Conservation (phyloP, 2,329 filamentous ascomycete genomes). For the Ophiostoma sp. region DNA sequence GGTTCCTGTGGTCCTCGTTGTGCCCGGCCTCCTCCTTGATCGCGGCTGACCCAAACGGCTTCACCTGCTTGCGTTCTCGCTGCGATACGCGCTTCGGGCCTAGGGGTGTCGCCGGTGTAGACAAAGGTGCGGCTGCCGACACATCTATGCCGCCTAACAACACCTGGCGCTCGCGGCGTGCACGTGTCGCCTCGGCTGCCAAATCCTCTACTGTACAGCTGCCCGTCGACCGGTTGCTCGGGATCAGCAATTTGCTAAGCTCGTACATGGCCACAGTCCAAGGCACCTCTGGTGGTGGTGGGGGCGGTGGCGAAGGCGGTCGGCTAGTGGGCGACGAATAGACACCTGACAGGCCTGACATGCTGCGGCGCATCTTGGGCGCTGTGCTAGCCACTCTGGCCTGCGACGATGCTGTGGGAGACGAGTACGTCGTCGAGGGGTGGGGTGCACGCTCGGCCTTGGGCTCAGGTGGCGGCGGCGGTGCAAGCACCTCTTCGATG, state of each 20-base stretch:
- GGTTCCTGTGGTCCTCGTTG: slow-evolving; percentile 35
- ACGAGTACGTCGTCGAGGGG: slow-evolving; percentile 68
- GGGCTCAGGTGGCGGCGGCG: slow-evolving; percentile 37
- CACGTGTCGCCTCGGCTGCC: slow-evolving; percentile 59
- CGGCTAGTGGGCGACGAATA: slow-evolving; percentile 30
- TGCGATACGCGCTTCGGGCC: slow-evolving; percentile 63
- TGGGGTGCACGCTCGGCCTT: slow-evolving; percentile 51
- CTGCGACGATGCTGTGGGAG: slow-evolving; percentile 80
- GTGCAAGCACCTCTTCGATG: slow-evolving; percentile 57
- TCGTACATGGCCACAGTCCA: slow-evolving; percentile 84
- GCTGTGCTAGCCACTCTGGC: slow-evolving; percentile 68
- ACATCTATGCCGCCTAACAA: slow-evolving; percentile 22
- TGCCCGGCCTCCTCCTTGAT: slow-evolving; percentile 45
- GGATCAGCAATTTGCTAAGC: slow-evolving; percentile 75
- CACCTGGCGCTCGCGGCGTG: slow-evolving; percentile 58
- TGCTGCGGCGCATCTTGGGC: slow-evolving; percentile 57
- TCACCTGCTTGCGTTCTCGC: slow-evolving; percentile 61
- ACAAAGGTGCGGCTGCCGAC: slow-evolving; percentile 12
- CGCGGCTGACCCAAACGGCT: slow-evolving; percentile 39
- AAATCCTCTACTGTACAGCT: slow-evolving; percentile 77
- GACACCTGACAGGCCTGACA: slow-evolving; percentile 49
- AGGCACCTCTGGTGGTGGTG: slow-evolving; percentile 72
- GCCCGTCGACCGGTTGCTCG: slow-evolving; percentile 63
- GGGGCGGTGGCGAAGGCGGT: slow-evolving; percentile 47
- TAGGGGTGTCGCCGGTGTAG: slow-evolving; percentile 30